Percentiles rank a stretch among this genome's conserved stretches.
Conservation (phyloP, 1,284 basidiomycete genomes). For the Ganoderma sp. region DNA sequence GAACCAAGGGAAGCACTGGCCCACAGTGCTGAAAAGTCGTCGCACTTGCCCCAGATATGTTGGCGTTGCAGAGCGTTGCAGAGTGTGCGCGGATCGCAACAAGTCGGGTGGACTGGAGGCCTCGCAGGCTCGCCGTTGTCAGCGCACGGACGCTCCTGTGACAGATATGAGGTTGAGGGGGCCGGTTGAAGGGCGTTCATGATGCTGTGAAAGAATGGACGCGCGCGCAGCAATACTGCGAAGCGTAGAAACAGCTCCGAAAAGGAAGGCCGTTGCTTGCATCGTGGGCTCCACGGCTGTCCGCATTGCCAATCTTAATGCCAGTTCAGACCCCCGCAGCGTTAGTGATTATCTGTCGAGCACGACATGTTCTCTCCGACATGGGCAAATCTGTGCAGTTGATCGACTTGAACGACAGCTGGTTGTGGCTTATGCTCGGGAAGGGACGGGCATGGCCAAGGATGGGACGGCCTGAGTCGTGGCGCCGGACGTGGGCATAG, state of each 20-base stretch:
- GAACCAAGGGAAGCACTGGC: neutral
- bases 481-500: conserved; percentile 22
- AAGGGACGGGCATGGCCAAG: neutral
- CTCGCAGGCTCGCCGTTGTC: conserved; percentile 16
- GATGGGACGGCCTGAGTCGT: conserved; percentile 6
- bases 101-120: conserved; percentile 6
- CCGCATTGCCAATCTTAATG: neutral
- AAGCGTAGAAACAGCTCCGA: conserved; percentile 6
- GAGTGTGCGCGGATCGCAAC: conserved; percentile 4
- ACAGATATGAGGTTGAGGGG: neutral
- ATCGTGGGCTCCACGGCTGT: neutral
- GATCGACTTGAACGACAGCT: neutral
- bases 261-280: neutral
- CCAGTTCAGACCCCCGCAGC: neutral
- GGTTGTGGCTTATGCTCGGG: neutral
- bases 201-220: conserved; percentile 5
- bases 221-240: conserved; percentile 8
- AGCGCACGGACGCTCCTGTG: conserved; percentile 4
- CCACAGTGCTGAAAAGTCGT: conserved; percentile 1
- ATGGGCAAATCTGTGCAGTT: neutral
- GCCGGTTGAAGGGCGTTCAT: neutral
- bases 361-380: neutral
- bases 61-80: neutral
- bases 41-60: neutral
- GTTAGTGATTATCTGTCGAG: neutral